phyloP scores from a whole-genome alignment of 1,284 basidiomycete species.

The Irpex rosettiformis region DNA sequence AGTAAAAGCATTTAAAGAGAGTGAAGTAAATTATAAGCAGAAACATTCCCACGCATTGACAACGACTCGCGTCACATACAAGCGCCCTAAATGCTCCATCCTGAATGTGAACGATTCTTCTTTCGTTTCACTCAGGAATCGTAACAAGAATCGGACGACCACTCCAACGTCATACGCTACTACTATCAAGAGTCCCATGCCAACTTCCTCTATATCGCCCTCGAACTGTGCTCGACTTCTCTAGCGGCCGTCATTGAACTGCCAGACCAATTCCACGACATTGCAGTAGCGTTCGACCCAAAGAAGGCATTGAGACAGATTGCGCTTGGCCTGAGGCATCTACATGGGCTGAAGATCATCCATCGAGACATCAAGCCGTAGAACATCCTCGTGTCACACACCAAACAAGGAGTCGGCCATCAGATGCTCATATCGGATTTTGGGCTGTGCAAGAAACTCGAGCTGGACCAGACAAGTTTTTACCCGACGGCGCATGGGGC shows the following conservation, averaged over 20 bases:
- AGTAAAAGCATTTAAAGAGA: too few relatives aligned
- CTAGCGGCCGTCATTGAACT: conserved; percentile 91
- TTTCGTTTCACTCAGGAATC: too few relatives aligned
- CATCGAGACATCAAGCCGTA: conserved; percentile 99
- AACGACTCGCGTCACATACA: too few relatives aligned
- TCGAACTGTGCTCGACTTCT: conserved; percentile 94
- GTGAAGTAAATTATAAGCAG: too few relatives aligned
- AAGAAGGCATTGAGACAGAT: conserved; percentile 90
- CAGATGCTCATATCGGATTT: conserved; percentile 96
- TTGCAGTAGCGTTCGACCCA: conserved; percentile 72
- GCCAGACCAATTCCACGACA: conserved; percentile 58
- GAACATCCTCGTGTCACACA: conserved; percentile 87
- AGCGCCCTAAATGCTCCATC: too few relatives aligned
- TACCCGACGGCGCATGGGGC: conserved; percentile 77
- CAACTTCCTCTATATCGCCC: conserved; percentile 95
- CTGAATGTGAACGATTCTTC: too few relatives aligned
- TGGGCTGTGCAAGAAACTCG: conserved; percentile 89
- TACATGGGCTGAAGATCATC: conserved; percentile 94
- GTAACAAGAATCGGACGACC: conserved; percentile 96
- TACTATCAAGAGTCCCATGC: conserved; percentile 95
- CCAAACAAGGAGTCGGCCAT: conserved; percentile 59
- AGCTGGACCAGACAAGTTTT: conserved; percentile 92
- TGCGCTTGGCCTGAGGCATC: conserved; percentile 82
- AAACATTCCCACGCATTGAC: conserved; percentile 88
- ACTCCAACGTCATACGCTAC: conserved; percentile 97